These are phyloP conservation scores for Penicillium paxilli DNA, from an alignment of 495 filamentous ascomycete genomes.

Conservation along the genomic window DNA sequence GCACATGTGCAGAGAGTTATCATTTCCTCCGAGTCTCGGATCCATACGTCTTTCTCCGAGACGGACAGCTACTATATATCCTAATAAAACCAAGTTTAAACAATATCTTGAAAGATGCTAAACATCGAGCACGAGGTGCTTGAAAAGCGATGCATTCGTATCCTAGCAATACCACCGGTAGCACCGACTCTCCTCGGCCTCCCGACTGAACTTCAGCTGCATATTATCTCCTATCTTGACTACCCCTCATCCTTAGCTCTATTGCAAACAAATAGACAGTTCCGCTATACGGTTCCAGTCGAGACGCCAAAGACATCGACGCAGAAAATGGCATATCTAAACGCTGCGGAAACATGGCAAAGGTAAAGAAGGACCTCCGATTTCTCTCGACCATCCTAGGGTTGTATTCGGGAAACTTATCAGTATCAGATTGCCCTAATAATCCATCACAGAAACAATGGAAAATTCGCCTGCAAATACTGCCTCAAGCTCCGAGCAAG, in stretches of 20 bases:
- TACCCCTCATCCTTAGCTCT: background rate
- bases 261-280: background rate
- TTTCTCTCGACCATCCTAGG: too few species aligned
- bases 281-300: background rate
- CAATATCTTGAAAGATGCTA: background rate
- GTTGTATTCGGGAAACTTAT: too few species aligned
- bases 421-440: too few species aligned
- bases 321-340: conserved; percentile 1
- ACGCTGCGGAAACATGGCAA: conserved; percentile 1
- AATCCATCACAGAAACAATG: background rate
- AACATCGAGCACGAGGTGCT: background rate
- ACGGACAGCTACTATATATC: too few species aligned
- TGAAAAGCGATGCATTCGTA: background rate
- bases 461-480: background rate
- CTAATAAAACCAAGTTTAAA: background rate
- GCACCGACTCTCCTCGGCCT: background rate
- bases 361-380: too few species aligned
- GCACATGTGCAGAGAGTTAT: background rate
- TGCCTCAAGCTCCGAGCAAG: conserved; percentile 1
- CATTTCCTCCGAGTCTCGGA: background rate
- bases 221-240: conserved; percentile 1
- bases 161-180: background rate
- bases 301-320: background rate
- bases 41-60: too few species aligned
- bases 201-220: conserved; percentile 1